Conservation (phyloP, 345 rosid genomes). For the Eucalyptus brandiana region DNA sequence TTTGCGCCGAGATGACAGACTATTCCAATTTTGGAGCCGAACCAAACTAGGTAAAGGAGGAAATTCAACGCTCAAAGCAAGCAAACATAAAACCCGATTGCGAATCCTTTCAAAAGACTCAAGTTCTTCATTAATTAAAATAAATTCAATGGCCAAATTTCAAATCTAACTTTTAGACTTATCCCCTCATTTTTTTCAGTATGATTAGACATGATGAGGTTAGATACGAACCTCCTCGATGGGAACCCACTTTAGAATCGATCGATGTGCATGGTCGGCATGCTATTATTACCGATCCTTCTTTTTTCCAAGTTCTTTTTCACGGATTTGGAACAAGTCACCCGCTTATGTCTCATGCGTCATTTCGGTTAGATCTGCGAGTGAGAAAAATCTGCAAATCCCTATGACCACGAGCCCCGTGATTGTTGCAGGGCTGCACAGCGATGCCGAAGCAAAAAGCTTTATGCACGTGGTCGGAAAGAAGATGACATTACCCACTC, state of each 20-base stretch:
- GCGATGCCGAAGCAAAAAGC: background rate
- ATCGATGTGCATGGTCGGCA: background rate
- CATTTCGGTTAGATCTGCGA: background rate
- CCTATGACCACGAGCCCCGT: background rate
- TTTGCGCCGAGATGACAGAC: rapidly evolving
- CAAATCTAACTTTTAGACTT: background rate
- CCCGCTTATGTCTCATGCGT: background rate
- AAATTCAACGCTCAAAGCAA: background rate
- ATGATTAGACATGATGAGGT: background rate
- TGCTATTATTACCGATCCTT: background rate
- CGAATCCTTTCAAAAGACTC: rapidly evolving
- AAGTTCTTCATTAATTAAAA: background rate
- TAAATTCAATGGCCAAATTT: background rate
- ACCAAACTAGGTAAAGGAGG: background rate
- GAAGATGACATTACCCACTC: background rate
- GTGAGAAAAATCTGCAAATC: background rate
- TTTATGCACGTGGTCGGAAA: background rate
- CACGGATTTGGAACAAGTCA: background rate
- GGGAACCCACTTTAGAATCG: background rate
- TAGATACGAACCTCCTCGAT: background rate
- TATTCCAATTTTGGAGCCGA: background rate
- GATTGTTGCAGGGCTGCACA: background rate
- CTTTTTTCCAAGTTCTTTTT: background rate
- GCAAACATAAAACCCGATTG: rapidly evolving
- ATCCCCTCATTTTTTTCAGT: background rate